phyloP scores from a whole-genome alignment of 495 filamentous ascomycete genomes.

The Antarctomyces pellizariae region DNA sequence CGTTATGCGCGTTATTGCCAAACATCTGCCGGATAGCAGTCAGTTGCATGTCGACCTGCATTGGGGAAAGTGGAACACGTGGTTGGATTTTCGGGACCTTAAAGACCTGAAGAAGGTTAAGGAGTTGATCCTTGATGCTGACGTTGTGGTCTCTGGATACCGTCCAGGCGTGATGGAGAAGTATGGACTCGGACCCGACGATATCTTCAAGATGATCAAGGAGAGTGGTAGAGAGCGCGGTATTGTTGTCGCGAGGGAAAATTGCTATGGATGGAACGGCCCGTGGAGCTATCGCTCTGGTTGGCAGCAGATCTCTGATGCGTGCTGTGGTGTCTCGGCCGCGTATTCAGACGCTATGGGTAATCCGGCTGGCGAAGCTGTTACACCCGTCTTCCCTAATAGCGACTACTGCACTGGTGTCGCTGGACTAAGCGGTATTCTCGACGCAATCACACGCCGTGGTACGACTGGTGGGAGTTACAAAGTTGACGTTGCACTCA shows the following conservation, averaged over 20 bases:
- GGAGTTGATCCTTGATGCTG: conserved; percentile 13
- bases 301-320: conserved; percentile 37
- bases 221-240: conserved; percentile 30
- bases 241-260: conserved; percentile 45
- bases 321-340: conserved; percentile 19
- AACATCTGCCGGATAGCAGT: conserved; percentile 23
- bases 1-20: conserved; percentile 36
- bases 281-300: conserved; percentile 26
- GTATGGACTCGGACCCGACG: conserved; percentile 35
- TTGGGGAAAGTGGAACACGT: conserved; percentile 29
- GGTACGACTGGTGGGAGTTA: conserved; percentile 16
- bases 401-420: conserved; percentile 54
- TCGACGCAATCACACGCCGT: conserved; percentile 15
- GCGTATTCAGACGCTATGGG: conserved; percentile 22
- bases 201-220: conserved; percentile 26
- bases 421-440: conserved; percentile 11
- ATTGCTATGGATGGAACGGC: conserved; percentile 40
- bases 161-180: conserved; percentile 39
- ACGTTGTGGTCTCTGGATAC: conserved; percentile 42
- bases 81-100: conserved; percentile 27
- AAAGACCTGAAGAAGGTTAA: conserved; percentile 24
- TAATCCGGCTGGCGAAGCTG: conserved; percentile 41
- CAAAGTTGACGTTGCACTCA: conserved; percentile 10
- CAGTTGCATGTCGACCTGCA: conserved; percentile 25
- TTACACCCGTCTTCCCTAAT: conserved; percentile 65